Conservation (phyloP, 176 grass and related monocot genomes). For the Rhipidocladum racemiflorum region DNA sequence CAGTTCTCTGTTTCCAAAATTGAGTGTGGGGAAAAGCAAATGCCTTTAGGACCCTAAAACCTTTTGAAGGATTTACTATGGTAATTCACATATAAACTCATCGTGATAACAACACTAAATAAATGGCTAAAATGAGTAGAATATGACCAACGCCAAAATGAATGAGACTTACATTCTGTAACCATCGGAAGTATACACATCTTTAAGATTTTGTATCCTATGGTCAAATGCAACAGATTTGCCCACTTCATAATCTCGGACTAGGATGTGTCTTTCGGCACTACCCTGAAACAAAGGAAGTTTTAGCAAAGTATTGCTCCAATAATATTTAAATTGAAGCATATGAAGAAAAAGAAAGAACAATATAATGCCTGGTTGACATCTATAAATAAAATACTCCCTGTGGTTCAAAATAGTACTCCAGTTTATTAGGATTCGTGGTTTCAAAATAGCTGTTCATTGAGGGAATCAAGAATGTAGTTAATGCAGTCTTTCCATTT, state of each 20-base stretch:
- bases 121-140: background rate
- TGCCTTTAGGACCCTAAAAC: background rate
- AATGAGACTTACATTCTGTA: constrained; percentile 64
- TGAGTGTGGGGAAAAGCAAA: background rate
- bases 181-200: constrained; percentile 88
- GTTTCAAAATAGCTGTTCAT: too few relatives aligned
- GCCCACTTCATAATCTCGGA: constrained; percentile 71
- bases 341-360: background rate
- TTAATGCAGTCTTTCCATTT: too few relatives aligned
- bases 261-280: constrained; percentile 86
- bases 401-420: too few relatives aligned
- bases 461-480: too few relatives aligned
- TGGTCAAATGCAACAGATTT: constrained; percentile 82
- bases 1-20: too few relatives aligned
- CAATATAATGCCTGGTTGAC: background rate
- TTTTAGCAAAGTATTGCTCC: background rate
- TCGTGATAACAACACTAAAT: background rate
- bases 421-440: too few relatives aligned
- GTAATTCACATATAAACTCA: background rate
- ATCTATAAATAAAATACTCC: background rate
- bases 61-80: background rate
- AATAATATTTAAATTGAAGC: background rate
- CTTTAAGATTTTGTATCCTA: constrained; percentile 68
- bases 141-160: background rate
- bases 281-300: constrained; percentile 52